Conservation (phyloP, 2,329 filamentous ascomycete species). For the Xylariaceae sp. region DNA sequence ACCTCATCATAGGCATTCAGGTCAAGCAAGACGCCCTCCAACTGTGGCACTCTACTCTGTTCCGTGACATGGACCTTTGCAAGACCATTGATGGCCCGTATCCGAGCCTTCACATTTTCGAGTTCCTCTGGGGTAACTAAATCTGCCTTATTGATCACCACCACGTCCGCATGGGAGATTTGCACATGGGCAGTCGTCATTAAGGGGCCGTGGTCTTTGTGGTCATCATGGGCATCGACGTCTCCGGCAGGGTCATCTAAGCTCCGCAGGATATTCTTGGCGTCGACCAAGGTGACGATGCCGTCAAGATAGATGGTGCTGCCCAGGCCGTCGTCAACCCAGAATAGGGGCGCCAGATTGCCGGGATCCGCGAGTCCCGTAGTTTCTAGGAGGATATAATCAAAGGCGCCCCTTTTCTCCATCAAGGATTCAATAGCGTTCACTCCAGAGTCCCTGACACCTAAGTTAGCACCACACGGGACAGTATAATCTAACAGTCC, state of each 20-base stretch:
- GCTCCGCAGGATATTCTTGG: conserved; percentile 80
- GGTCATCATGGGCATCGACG: conserved; percentile 46
- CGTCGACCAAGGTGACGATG: conserved; percentile 92
- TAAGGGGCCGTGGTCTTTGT: conserved; percentile 54
- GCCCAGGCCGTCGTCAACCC: conserved; percentile 92
- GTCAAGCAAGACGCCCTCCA: conserved; percentile 84
- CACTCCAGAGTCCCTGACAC: conserved; percentile 74
- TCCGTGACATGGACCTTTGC: conserved; percentile 79
- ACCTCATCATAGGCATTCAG: conserved; percentile 89
- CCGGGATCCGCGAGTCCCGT: conserved; percentile 93
- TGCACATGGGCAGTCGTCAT: conserved; percentile 93
- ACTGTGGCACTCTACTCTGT: conserved; percentile 69
- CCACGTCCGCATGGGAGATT: conserved; percentile 92
- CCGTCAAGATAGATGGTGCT: conserved; percentile 96
- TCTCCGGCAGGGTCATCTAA: conserved; percentile 66
- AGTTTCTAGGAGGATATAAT: conserved; percentile 96
- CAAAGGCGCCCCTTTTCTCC: conserved; percentile 87
- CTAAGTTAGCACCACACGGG: conserved; percentile 21
- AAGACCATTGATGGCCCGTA: conserved; percentile 81
- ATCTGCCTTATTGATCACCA: conserved; percentile 92
- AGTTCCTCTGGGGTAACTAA: conserved; percentile 69
- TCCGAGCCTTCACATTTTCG: conserved; percentile 60
- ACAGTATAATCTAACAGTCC: neutral
- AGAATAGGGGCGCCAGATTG: conserved; percentile 92
- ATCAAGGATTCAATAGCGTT: conserved; percentile 94